Evolutionary conservation across 179 eudicot genomes (phyloP), one percentile per base, ranked within the genome.

Genomic region (Carnegiea gigantea): DNA sequence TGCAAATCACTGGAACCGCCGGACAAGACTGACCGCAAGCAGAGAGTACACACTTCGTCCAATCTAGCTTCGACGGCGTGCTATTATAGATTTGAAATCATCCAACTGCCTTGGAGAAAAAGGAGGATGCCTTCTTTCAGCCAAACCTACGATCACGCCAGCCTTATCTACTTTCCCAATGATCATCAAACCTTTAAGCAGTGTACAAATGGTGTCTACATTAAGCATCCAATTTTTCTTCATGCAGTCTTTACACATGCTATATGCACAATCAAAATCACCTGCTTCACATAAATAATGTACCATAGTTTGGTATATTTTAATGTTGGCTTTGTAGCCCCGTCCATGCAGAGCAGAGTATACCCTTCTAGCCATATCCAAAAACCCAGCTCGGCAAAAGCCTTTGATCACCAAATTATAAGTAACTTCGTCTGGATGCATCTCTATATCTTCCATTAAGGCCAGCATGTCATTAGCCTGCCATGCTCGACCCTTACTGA

Each of bases 331-430:
- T 85, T 88, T 85, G 77, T 75, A 85, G 46, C 98, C 97, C 46
- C 91, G 80, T 28, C 86, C 80, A 57, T 86, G 89, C 65, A 95
- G 84, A 75, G 90, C 89, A 44, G 92, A 92, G 83, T 86, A 93
- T 21, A 93, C 93, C 84, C 91, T 85, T 82, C 83, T 85, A 14
- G 95, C 97, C 98, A 93, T 95, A 17, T 93, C 90, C 78, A 86
- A 70, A 81, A 60, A 86, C 21, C 95, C 96, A 54, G 92, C 96
- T 57, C 70, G 84, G 80, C 88, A 92, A 86, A 92, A 93, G 4
- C 95, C 98, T 84, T 93, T 95, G 59, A 93, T 92, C 48, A 95
- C 96, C 89, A 95, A 89, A 85, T 93, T 95, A 87, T 91, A 93
- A 12, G 96, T 84, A 82, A 92, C 88, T 84, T 88, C 94, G 82